A percentile compares a stretch with the other conserved stretches of the same genome.
These are phyloP conservation scores for Heliophila coronopifolia DNA, from an alignment of 441 rosid species.

Conservation along the genomic window DNA sequence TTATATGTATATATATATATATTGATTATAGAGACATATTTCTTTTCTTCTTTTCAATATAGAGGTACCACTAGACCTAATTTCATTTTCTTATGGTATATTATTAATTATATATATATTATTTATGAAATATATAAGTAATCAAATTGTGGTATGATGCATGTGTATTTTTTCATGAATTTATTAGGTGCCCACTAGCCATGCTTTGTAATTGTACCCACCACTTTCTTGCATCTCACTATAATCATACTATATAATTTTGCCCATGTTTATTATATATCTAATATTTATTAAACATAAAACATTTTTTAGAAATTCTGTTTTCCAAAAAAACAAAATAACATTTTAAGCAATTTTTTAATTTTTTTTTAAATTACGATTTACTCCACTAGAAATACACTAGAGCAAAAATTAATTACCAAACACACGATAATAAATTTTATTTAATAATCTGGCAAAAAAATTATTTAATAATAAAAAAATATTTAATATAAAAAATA, in stretches of 20 bases:
- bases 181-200: constrained; percentile 18
- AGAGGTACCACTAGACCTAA: too few relatives aligned
- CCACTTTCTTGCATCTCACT: constrained; percentile 24
- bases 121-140: not conserved
- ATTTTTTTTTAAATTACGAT: too few relatives aligned
- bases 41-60: not conserved
- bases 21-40: not conserved
- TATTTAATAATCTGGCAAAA: too few relatives aligned
- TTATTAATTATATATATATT: not conserved
- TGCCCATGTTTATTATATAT: constrained; percentile 18
- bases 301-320: too few relatives aligned
- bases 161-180: constrained; percentile 9
- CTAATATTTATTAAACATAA: too few relatives aligned
- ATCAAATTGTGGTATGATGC: constrained; percentile 18
- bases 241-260: not conserved
- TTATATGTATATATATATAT: not conserved
- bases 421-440: too few relatives aligned
- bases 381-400: too few relatives aligned
- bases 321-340: too few relatives aligned
- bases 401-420: too few relatives aligned
- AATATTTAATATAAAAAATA: too few relatives aligned
- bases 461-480: too few relatives aligned
- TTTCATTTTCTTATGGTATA: not conserved
- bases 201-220: constrained; percentile 26
- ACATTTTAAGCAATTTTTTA: too few relatives aligned